Percentiles rank a stretch among this genome's conserved stretches.
These are phyloP conservation scores for Vitis cinerea DNA, from an alignment of 164 flowering plant genomes.

Conservation along the genomic window DNA sequence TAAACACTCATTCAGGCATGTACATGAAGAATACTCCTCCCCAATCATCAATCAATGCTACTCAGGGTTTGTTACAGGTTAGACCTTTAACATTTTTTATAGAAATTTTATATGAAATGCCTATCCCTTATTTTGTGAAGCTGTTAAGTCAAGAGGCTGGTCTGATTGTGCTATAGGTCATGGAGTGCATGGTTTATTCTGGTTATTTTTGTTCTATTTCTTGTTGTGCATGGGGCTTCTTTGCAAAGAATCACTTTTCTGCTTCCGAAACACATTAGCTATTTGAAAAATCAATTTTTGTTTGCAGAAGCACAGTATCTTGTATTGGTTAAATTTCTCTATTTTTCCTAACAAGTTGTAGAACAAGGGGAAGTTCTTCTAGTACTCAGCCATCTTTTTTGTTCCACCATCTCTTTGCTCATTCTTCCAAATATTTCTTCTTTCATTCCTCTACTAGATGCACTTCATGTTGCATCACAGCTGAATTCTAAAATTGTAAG, in stretches of 20 bases:
- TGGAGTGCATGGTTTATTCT: not conserved
- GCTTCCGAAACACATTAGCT: not conserved
- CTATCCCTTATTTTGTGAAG: not conserved
- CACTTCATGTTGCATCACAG: too few relatives aligned
- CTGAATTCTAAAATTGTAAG: too few relatives aligned
- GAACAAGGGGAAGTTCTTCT: too few relatives aligned
- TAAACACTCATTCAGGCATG: constrained; percentile 51
- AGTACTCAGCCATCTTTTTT: too few relatives aligned
- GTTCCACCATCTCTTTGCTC: too few relatives aligned
- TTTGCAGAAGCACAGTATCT: not conserved
- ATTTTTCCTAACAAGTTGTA: too few relatives aligned
- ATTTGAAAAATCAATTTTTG: not conserved
- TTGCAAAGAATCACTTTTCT: not conserved
- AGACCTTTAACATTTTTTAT: constrained; percentile 8
- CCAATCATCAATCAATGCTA: constrained; percentile 47
- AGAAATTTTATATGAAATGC: not conserved
- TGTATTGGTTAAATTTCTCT: too few relatives aligned
- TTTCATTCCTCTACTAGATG: too few relatives aligned
- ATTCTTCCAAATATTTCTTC: too few relatives aligned
- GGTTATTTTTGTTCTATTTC: not conserved
- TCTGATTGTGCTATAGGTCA: constrained; percentile 1
- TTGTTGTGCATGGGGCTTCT: not conserved
- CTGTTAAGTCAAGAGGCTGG: not conserved
- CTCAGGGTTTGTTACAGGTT: constrained; percentile 79
- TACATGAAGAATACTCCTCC: constrained; percentile 67